Percentiles rank a stretch among this genome's conserved stretches.
phyloP scores from a whole-genome alignment of 2,329 filamentous ascomycete species.

The Fusarium devonianum region DNA sequence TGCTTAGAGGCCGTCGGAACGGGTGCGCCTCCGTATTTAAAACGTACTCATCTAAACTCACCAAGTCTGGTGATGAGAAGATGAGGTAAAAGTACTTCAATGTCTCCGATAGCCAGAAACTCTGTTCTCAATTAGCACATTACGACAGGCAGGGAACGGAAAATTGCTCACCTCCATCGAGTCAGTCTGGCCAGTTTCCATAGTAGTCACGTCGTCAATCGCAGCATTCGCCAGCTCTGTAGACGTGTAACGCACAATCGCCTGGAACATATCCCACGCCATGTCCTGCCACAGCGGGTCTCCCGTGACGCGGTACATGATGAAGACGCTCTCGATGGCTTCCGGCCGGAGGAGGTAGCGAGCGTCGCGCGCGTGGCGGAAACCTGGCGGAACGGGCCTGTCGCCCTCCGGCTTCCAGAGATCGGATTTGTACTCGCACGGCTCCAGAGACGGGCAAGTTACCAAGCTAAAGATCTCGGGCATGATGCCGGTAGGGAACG shows the following conservation, averaged over 20 bases:
- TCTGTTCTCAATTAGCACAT: slow-evolving; percentile 52
- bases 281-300: slow-evolving; percentile 56
- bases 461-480: slow-evolving; percentile 61
- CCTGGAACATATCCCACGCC: slow-evolving; percentile 61
- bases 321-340: slow-evolving; percentile 57
- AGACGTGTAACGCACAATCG: slow-evolving; percentile 54
- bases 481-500: slow-evolving; percentile 64
- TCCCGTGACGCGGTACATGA: slow-evolving; percentile 60
- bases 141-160: not conserved
- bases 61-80: slow-evolving; percentile 68
- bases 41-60: slow-evolving; percentile 74
- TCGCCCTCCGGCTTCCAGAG: slow-evolving; percentile 39
- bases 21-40: slow-evolving; percentile 64
- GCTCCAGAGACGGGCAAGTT: slow-evolving; percentile 49
- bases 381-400: slow-evolving; percentile 60
- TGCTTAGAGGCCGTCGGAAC: slow-evolving; percentile 34
- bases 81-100: slow-evolving; percentile 79
- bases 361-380: slow-evolving; percentile 62
- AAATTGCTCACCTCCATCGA: slow-evolving; percentile 62
- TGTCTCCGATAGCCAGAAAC: slow-evolving; percentile 77
- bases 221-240: slow-evolving; percentile 58
- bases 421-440: slow-evolving; percentile 45
- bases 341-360: slow-evolving; percentile 61
- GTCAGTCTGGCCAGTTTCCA: slow-evolving; percentile 54
- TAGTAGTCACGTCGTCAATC: slow-evolving; percentile 52